phyloP scores from a whole-genome alignment of 176 grass and related monocot species.

The Carex scoparia region DNA sequence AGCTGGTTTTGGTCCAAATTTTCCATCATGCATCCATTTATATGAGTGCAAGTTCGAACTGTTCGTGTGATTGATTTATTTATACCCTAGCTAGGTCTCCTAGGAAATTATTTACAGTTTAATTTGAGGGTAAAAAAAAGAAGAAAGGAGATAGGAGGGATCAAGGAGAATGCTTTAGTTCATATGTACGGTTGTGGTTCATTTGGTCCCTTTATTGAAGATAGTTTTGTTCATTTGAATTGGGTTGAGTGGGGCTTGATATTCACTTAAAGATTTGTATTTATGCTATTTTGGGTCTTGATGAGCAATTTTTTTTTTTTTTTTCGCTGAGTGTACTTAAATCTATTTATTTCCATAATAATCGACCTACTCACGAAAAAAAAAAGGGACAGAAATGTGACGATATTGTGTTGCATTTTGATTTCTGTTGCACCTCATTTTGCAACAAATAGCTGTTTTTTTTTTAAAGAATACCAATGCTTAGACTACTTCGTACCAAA shows the following conservation, averaged over 20 bases:
- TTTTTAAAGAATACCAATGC: no score
- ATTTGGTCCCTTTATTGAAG: slow-evolving; percentile 18
- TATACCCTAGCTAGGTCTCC: slow-evolving; percentile 20
- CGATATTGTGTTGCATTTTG: not conserved
- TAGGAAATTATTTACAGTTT: slow-evolving; percentile 26
- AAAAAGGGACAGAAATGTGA: not conserved
- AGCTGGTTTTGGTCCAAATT: not conserved
- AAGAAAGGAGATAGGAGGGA: slow-evolving; percentile 8
- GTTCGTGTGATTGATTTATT: slow-evolving; percentile 21
- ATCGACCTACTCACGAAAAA: not conserved
- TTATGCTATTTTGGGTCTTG: slow-evolving; percentile 16
- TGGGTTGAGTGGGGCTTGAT: slow-evolving; percentile 20
- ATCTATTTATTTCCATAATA: not conserved
- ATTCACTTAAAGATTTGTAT: slow-evolving; percentile 16
- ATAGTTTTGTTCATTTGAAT: slow-evolving; percentile 32
- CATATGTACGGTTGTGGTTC: not conserved
- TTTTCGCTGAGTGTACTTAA: not conserved
- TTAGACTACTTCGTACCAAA: no score
- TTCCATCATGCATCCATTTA: slow-evolving; percentile 12
- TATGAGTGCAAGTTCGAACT: not conserved
- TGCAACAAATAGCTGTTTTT: not conserved
- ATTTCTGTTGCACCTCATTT: not conserved
- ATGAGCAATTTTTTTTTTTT: slow-evolving; percentile 18
- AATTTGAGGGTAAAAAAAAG: slow-evolving; percentile 8
- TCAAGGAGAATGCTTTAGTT: not conserved